phyloP scores from a whole-genome alignment of 2,329 filamentous ascomycete species.

The Colletotrichum neosansevieriae region DNA sequence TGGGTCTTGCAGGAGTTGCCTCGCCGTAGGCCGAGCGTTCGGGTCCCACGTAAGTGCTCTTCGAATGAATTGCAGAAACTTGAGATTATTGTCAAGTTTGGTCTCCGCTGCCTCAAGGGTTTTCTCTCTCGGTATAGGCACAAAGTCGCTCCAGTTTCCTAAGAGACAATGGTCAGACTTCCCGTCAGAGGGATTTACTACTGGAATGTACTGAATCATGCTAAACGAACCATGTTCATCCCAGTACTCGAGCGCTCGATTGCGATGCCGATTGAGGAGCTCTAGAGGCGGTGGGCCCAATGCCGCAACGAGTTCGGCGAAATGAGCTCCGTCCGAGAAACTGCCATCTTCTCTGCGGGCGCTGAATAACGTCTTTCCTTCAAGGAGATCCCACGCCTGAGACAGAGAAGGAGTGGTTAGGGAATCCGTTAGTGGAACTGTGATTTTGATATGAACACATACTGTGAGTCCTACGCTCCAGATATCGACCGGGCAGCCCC shows the following conservation, averaged over 20 bases:
- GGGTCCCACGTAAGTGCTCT: slow-evolving; percentile 44
- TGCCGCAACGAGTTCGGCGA: slow-evolving; percentile 44
- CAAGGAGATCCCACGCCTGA: slow-evolving; percentile 45
- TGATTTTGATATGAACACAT: neutral
- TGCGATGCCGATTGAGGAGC: slow-evolving; percentile 35
- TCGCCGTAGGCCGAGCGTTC: slow-evolving; percentile 42
- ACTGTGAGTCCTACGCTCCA: slow-evolving; percentile 48
- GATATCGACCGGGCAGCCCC: slow-evolving; percentile 46
- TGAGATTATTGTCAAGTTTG: slow-evolving; percentile 35
- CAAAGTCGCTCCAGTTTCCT: slow-evolving; percentile 43
- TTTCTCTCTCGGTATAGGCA: slow-evolving; percentile 42
- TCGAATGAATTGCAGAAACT: slow-evolving; percentile 38
- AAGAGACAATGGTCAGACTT: neutral
- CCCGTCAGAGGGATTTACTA: neutral
- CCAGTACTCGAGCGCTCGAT: slow-evolving; percentile 43
- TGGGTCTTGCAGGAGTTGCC: slow-evolving; percentile 43
- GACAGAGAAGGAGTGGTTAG: neutral
- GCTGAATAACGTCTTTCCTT: slow-evolving; percentile 41
- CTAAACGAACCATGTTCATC: slow-evolving; percentile 42
- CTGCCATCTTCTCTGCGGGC: slow-evolving; percentile 42
- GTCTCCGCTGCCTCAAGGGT: slow-evolving; percentile 42
- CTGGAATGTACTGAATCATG: neutral
- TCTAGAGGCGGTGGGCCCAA: slow-evolving; percentile 42
- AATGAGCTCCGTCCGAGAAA: slow-evolving; percentile 43
- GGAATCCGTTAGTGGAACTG: neutral